Base-by-base conservation (phyloP, 2,329 filamentous ascomycete genomes). In the Pseudogymnoascus sp. region DNA sequence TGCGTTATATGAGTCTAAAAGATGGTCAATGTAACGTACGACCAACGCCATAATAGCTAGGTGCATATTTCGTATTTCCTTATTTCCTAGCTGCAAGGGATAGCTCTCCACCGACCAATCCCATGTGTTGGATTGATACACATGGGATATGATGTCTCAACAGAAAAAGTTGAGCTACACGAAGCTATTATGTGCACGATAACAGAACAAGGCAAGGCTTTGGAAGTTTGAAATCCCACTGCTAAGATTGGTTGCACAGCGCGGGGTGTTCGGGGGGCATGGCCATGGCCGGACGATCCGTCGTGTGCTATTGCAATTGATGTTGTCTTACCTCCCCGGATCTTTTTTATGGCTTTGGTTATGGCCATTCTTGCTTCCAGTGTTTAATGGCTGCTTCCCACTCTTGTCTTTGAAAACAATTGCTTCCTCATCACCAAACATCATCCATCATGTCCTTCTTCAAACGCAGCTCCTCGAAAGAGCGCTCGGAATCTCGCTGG, bases 61-160 rank as follows among this genome's bases (percentile, higher is more conserved):
- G 8, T 55, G 48, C 48, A 33, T 55, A 33, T 55, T 18, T 18
- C n/a, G n/a, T 55, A 12, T 55, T 55, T 55, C 29, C 29, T 55
- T 55, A 55, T 55, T 55, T 55, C n/a, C 48, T 18, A 18, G 27
- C 48, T 55, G 2, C n/a, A 33, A 18, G 48, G 2, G 18, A 33
- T 18, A 55, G 27, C 48, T 55, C 27, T 10, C 12, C 27, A 10
- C 18, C n/a, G n/a, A 33, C 48, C 48, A 55, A 55, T 55, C 48
- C 48, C 27, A 33, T 8, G n/a, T 55, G 27, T 55, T 31, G 48
- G 27, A 55, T 55, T 55, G 48, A 33, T 55, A 55, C 48, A 55
- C 48, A 55, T 55, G 48, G 48, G 48, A 55, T 55, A 29, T 18
- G 9, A 4, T 55, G 29, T 55, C 48, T 31, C 27, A 18, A 55